Percentiles rank a stretch among this genome's conserved stretches.
Evolutionary conservation across 163 green algal species (phyloP).

Genomic region (Chlamydomonas reinhardtii): DNA sequence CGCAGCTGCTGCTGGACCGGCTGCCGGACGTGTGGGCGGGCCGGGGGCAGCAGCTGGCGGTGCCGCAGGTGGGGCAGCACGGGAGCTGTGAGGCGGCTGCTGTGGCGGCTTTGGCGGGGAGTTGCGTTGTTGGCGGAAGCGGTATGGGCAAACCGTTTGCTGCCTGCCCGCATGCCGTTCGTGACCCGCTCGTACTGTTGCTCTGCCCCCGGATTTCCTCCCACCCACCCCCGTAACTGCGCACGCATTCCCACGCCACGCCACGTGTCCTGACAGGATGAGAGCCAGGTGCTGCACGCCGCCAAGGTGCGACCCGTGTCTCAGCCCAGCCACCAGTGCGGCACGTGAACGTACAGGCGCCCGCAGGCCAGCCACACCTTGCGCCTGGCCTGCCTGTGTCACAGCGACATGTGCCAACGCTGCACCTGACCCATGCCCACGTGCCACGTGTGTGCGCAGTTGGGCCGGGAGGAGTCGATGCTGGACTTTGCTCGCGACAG

Average conservation of each 20-base stretch:
- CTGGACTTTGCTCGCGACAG: slow-evolving; percentile 76
- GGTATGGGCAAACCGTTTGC: too few relatives aligned
- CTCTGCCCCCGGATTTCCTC: too few relatives aligned
- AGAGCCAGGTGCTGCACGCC: slow-evolving; percentile 53
- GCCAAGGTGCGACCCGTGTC: slow-evolving; percentile 42
- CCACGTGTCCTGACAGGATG: neutral
- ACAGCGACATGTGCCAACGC: too few relatives aligned
- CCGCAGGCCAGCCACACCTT: too few relatives aligned
- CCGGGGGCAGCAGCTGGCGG: slow-evolving; percentile 55
- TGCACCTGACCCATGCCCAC: too few relatives aligned
- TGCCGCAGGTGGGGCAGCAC: slow-evolving; percentile 50
- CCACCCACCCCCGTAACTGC: too few relatives aligned
- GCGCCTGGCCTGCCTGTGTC: too few relatives aligned
- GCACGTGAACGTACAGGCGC: too few relatives aligned
- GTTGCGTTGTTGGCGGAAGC: neutral
- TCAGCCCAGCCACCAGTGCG: too few relatives aligned
- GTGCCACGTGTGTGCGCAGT: slow-evolving; percentile 34
- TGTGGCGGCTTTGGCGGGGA: slow-evolving; percentile 83
- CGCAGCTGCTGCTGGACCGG: slow-evolving; percentile 79
- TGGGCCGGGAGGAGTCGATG: slow-evolving; percentile 80
- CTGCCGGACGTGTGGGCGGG: slow-evolving; percentile 84
- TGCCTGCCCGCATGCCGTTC: too few relatives aligned
- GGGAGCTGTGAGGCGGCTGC: neutral
- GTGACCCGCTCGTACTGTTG: too few relatives aligned
- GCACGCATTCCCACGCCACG: too few relatives aligned